phyloP scores from a whole-genome alignment of 2,329 filamentous ascomycete genomes.

The Neonectria magnoliae region DNA sequence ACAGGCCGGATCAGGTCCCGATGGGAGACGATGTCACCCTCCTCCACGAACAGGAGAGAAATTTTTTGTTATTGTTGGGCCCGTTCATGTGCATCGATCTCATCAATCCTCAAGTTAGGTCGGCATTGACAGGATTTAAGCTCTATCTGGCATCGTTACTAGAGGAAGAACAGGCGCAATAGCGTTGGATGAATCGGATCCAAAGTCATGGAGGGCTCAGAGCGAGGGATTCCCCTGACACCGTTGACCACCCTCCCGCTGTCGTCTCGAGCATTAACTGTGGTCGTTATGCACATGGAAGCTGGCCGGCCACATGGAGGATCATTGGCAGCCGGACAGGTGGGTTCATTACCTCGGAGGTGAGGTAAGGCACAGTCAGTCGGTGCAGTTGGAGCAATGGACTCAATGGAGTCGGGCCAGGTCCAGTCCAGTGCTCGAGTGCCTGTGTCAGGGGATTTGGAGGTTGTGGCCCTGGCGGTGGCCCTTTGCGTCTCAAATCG shows the following conservation, averaged over 20 bases:
- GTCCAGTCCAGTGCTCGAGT: neutral
- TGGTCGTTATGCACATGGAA: constrained; percentile 8
- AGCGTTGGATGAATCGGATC: neutral
- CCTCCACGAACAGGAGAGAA: neutral
- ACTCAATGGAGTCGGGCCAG: no score
- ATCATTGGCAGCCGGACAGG: constrained; percentile 12
- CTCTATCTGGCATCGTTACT: neutral
- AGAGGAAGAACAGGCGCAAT: neutral
- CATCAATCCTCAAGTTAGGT: neutral
- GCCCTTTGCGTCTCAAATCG: constrained; percentile 7
- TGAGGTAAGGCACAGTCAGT: neutral
- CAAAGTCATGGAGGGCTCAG: neutral
- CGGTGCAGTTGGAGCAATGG: neutral
- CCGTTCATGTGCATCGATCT: constrained; percentile 18
- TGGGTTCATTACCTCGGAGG: constrained; percentile 7
- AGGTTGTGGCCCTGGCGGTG: neutral
- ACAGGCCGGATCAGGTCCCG: constrained; percentile 10
- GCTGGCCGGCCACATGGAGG: neutral
- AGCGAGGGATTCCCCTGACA: constrained; percentile 11
- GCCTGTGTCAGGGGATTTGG: no score
- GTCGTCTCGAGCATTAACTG: constrained; percentile 10
- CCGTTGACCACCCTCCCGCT: neutral
- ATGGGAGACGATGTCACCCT: constrained; percentile 22
- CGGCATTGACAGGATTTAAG: neutral
- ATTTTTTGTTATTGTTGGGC: constrained; percentile 10